Percentiles rank a stretch among this genome's conserved stretches.
Conservation (phyloP, 1,284 basidiomycete genomes). For the Cystobasidium pallidum region DNA sequence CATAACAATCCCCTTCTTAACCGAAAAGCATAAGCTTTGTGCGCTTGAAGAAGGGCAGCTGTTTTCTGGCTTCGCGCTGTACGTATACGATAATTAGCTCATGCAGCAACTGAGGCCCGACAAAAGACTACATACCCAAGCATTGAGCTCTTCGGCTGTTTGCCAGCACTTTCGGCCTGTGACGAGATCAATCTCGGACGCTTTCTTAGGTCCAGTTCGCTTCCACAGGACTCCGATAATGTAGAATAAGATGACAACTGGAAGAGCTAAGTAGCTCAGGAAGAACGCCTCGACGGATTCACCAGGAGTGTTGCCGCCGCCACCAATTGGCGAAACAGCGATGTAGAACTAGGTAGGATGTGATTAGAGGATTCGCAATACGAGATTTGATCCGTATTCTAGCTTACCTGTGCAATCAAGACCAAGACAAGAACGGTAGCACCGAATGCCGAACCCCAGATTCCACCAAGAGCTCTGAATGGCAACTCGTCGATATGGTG, state of each 20-base stretch:
- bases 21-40: constrained; percentile 56
- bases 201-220: constrained; percentile 54
- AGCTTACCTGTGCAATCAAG: constrained; percentile 54
- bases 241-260: constrained; percentile 57
- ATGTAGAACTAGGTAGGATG: constrained; percentile 47
- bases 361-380: background rate
- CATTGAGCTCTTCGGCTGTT: constrained; percentile 58
- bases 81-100: background rate
- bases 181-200: constrained; percentile 58
- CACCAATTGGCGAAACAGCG: constrained; percentile 54
- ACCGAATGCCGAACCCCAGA: constrained; percentile 59
- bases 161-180: constrained; percentile 59
- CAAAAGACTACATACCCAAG: constrained; percentile 2
- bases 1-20: background rate
- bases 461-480: constrained; percentile 58
- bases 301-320: constrained; percentile 44
- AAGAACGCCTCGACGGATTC: constrained; percentile 60
- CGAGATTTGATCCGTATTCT: too few species aligned
- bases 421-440: constrained; percentile 55
- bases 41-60: constrained; percentile 53
- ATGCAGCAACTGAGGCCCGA: too few species aligned
- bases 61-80: constrained; percentile 52
- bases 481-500: constrained; percentile 53
- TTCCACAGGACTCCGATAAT: constrained; percentile 55
- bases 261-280: constrained; percentile 57